Evolutionary conservation across 2,329 filamentous ascomycete species (phyloP), one percentile per base, ranked within the genome.

Genomic region (Arthrobotrys megalospora): DNA sequence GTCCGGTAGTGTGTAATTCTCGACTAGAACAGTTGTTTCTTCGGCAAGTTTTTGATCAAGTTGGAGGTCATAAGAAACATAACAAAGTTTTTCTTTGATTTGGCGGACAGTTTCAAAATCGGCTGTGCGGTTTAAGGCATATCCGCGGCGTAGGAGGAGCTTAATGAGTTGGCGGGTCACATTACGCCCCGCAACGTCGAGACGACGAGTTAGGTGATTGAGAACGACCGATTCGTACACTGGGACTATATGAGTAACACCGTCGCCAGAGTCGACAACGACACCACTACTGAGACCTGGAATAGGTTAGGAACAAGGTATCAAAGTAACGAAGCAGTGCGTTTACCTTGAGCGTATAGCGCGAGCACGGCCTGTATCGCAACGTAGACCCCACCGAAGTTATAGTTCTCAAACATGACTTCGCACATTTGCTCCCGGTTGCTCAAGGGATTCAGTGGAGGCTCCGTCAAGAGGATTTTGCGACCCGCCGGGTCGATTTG

Each of bases 1-100:
- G 83, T 99, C 96, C 36, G 96, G 96, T 8, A 99, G 88, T 0
- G 96, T 99, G 87, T 99, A 99, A 84, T 93, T 96, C 86, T 99
- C 96, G 10, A 99, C 96, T 69, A 99, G 88, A 7, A 97, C 94
- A 0, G 96, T 99, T 14, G 96, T 99, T 83, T 99, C 96, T 86
- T 99, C 96, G 83, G 93, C 96, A 80, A 99, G 90, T 82, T 93
- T 91, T 87, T 98, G 94, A 87, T 99, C 96, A 69, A 99, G 88
- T 85, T 97, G 94, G 72, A 99, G 89, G 85, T 99, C 96, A 87
- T 98, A 99, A 11, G 94, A 97, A 72, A 99, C 95, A 85, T 99
- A 99, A 88, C 96, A 98, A 64, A 99, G 92, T 88, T 99, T 99
- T 88, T 99, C 96, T 87, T 99, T 99, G 87, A 99, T 98, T 85